Evolutionary conservation across 2,329 filamentous ascomycete genomes (phyloP).

Genomic region (Monosporascus sp.): DNA sequence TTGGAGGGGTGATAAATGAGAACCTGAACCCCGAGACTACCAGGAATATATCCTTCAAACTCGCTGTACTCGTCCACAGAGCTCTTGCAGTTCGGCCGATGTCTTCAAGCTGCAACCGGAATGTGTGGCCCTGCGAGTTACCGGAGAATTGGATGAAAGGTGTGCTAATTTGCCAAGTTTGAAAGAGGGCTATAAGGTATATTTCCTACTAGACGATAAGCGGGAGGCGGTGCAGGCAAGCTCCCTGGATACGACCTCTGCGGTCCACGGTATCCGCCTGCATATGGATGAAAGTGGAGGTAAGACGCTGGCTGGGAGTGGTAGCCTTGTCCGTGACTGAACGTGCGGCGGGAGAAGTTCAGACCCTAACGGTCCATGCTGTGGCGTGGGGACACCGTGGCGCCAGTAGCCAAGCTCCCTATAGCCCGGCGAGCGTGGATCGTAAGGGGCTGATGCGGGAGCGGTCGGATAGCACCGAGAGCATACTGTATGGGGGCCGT

Average conservation of each 20-base stretch:
- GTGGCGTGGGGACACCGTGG: constrained; percentile 5
- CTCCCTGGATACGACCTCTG: constrained; percentile 3
- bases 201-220: constrained; percentile 8
- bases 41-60: constrained; percentile 55
- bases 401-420: constrained; percentile 18
- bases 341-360: constrained; percentile 6
- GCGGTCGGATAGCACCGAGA: constrained; percentile 5
- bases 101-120: constrained; percentile 44
- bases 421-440: constrained; percentile 17
- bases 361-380: constrained; percentile 3
- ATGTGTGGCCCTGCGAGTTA: constrained; percentile 32
- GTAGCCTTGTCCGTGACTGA: constrained; percentile 1
- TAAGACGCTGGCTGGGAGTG: constrained; percentile 16
- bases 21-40: constrained; percentile 56
- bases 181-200: constrained; percentile 14
- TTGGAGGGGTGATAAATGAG: constrained; percentile 59
- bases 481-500: not conserved
- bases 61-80: constrained; percentile 57
- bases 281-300: constrained; percentile 13
- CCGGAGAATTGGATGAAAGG: constrained; percentile 14
- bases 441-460: constrained; percentile 15
- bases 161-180: constrained; percentile 16
- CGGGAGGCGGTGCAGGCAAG: constrained; percentile 3
- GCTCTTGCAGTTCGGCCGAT: constrained; percentile 52
- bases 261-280: constrained; percentile 2